Percentiles rank a stretch among this genome's conserved stretches.
phyloP scores from a whole-genome alignment of 305 asterid genomes.

The Vinca major region DNA sequence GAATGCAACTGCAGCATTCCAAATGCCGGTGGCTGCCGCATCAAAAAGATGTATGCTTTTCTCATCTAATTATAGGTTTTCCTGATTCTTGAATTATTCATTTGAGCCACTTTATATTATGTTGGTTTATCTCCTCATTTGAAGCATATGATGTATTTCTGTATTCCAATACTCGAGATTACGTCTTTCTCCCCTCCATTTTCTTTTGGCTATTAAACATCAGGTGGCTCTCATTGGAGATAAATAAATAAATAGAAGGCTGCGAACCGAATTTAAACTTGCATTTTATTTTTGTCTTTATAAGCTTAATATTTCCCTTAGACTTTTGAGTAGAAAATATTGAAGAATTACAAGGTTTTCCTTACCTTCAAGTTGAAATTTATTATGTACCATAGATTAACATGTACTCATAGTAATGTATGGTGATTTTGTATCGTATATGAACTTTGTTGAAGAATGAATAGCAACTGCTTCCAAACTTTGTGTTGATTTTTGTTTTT shows the following conservation, averaged over 20 bases:
- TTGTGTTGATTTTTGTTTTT: conserved; percentile 12
- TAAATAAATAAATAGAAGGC: not conserved
- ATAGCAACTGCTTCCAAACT: not conserved
- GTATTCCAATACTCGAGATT: not conserved
- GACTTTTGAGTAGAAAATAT: not conserved
- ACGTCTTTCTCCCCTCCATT: not conserved
- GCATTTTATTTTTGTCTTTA: not conserved
- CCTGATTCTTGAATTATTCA: conserved; percentile 2
- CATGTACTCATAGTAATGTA: not conserved
- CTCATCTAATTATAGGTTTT: conserved; percentile 5
- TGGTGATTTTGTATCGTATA: not conserved
- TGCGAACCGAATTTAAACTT: not conserved
- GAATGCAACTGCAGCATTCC: conserved; percentile 46
- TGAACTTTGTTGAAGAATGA: not conserved
- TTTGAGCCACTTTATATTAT: not conserved
- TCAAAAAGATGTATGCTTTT: conserved; percentile 45
- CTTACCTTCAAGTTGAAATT: not conserved
- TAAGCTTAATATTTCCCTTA: not conserved
- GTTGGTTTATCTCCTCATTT: not conserved
- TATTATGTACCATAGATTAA: not conserved
- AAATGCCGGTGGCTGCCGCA: conserved; percentile 52
- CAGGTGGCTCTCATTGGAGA: not conserved
- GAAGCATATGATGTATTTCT: not conserved
- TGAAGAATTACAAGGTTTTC: not conserved
- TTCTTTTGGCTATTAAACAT: not conserved